Evolutionary conservation across 176 grass and related monocot species (phyloP), one percentile per base, ranked within the genome.

Genomic region (Hordeum marinum): DNA sequence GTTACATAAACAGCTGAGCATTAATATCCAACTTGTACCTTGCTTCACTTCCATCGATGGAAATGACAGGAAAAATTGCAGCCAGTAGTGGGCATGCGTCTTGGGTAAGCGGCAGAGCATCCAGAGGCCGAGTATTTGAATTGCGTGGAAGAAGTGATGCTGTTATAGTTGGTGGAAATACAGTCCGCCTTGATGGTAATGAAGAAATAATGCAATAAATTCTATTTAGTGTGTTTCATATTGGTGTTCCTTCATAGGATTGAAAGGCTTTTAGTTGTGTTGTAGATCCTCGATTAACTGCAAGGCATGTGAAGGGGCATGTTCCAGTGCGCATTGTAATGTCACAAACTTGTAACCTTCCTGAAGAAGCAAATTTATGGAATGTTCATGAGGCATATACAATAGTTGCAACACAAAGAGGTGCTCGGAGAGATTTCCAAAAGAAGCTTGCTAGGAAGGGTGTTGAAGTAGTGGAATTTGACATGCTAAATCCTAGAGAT

Each of bases 391-490:
- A 98, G 65, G 96, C 96, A 31, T 98, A 95, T 39, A 98, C 96
- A 48, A 95, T 98, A 86, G 91, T 98, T 15, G 88, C 83, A 34
- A 98, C 96, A 64, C 96, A 98, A 81, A 90, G 96, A 65, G 96
- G 96, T 87, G 93, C 96, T 80, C 81, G 64, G 42, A 95, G 87
- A 85, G 91, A 98, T 89, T 63, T 95, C 60, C 96, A 98, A 76
- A 95, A 90, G 86, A 94, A 94, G 65, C 93, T 98, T 89, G 87
- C 96, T 67, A 80, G 36, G 77, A 98, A 94, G 81, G 96, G 93
- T 55, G 96, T 95, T 65, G 96, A 98, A 88, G 96, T 98, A 83
- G 93, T 98, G 64, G 96, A 98, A 41, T 94, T 98, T 90, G 96
- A 95, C 85, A 94, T 98, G 88, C 63, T 98, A 37, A 98, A 93